Evolutionary conservation across 441 rosid genomes (phyloP).

Genomic region (Arabidopsis hybrid): DNA sequence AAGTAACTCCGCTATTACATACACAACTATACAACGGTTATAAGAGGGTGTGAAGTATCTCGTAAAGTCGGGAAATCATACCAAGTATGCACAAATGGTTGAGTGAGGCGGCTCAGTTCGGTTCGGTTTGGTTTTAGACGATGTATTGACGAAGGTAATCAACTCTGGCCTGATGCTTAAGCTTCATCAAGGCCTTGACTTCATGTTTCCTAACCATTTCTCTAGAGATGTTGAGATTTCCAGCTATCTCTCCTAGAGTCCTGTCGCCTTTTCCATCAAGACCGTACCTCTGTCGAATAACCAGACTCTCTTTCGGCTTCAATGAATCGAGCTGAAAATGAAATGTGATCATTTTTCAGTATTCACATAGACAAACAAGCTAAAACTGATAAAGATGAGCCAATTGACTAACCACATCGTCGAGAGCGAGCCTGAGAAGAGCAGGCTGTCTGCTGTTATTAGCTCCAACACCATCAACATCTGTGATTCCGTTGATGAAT

Average conservation of each 20-base stretch:
- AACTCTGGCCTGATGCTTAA: slow-evolving; percentile 86
- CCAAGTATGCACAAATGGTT: slow-evolving; percentile 20
- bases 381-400: slow-evolving; percentile 3
- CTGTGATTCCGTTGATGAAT: slow-evolving; percentile 74
- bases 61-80: neutral
- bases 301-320: slow-evolving; percentile 95
- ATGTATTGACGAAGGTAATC: slow-evolving; percentile 79
- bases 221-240: slow-evolving; percentile 86
- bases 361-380: neutral
- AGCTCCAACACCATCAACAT: slow-evolving; percentile 69
- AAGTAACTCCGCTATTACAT: slow-evolving; percentile 38
- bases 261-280: slow-evolving; percentile 96
- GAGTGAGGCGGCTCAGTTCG: neutral
- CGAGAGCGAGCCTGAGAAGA: slow-evolving; percentile 93
- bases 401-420: slow-evolving; percentile 71
- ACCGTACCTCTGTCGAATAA: slow-evolving; percentile 87
- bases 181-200: slow-evolving; percentile 94
- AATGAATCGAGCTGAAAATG: slow-evolving; percentile 81
- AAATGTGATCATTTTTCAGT: slow-evolving; percentile 12
- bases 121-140: slow-evolving; percentile 48
- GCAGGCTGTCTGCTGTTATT: slow-evolving; percentile 73
- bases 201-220: slow-evolving; percentile 98
- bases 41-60: neutral
- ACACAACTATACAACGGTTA: slow-evolving; percentile 41
- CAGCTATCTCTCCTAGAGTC: slow-evolving; percentile 90